Evolutionary conservation across 768 basidiomycete genomes (phyloP), one percentile per base, ranked within the genome.

Genomic region (Amanita brunnescens): DNA sequence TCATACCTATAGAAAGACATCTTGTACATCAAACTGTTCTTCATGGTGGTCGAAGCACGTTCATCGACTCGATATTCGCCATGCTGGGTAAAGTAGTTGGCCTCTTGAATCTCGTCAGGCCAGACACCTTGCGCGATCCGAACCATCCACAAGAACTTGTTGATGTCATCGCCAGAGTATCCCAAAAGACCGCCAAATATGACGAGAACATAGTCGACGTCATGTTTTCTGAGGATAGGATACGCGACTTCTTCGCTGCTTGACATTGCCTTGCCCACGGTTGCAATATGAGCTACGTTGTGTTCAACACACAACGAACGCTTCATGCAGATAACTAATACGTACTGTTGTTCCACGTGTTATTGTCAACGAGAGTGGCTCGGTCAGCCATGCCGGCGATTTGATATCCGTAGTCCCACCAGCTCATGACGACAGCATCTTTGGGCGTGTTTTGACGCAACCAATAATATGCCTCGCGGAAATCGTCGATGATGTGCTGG

Each of bases 391-490:
- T 96, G 35, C 96, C 96, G 35, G 96, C 96, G 62, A 98, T 97
- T 68, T 98, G 95, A 65, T 99, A 98, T 24, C 95, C 96, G 58
- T 98, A 99, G 70, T 98, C 96, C 96, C 96, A 98, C 96, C 96
- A 99, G 54, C 87, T 91, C 92, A 95, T 94, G 21, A 98, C 85
- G 29, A 98, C 94, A 5, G 92, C 83, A 54, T 90, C 85, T 66
- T 92, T 74, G 5, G 86, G 77, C 2, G 96, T 99, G 70, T 98
- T 99, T 70, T 94, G 87, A 47, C 96, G 77, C 43, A 99, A 67
- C 96, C 96, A 99, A 63, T 98, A 97, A 67, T 99, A 98, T 10
- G 96, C 96, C 72, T 98, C 96, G 53, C 96, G 79, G 83, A 97
- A 99, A 66, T 99, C 96, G 62, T 99, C 96, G 60, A 99, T 98